phyloP scores from a whole-genome alignment of 176 grass and related monocot species.

The Dactylis glomerata region DNA sequence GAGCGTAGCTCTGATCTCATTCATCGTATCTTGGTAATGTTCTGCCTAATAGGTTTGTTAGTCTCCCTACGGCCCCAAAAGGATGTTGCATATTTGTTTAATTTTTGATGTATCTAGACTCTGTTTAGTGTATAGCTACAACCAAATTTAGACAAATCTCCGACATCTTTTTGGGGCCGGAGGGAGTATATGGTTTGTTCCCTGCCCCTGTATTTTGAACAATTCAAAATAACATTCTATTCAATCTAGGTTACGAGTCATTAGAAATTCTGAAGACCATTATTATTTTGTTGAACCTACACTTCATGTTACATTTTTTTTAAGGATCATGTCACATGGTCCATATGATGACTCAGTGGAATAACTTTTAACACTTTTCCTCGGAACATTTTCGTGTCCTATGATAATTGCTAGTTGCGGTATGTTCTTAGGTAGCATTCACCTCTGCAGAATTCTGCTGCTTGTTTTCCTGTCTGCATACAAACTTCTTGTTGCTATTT shows the following conservation, averaged over 20 bases:
- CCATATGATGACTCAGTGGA: neutral
- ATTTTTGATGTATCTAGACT: no score
- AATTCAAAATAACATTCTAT: neutral
- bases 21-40: slow-evolving; percentile 89
- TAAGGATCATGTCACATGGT: no score
- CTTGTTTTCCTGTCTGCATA: neutral
- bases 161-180: no score
- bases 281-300: neutral
- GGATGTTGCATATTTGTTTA: no score
- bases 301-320: neutral
- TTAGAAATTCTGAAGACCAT: neutral
- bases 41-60: neutral
- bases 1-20: slow-evolving; percentile 84
- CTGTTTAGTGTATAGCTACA: no score
- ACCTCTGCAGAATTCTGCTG: neutral
- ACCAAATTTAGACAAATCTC: no score
- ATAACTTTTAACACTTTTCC: neutral
- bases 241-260: neutral
- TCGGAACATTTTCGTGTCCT: neutral
- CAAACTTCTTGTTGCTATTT: neutral
- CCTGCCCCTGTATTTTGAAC: neutral
- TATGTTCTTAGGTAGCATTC: neutral
- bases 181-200: neutral
- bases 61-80: no score
- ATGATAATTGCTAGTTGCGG: neutral